A percentile compares a stretch with the other conserved stretches of the same genome.
phyloP scores from a whole-genome alignment of 2,329 filamentous ascomycete species.

The Penicillium sp. region DNA sequence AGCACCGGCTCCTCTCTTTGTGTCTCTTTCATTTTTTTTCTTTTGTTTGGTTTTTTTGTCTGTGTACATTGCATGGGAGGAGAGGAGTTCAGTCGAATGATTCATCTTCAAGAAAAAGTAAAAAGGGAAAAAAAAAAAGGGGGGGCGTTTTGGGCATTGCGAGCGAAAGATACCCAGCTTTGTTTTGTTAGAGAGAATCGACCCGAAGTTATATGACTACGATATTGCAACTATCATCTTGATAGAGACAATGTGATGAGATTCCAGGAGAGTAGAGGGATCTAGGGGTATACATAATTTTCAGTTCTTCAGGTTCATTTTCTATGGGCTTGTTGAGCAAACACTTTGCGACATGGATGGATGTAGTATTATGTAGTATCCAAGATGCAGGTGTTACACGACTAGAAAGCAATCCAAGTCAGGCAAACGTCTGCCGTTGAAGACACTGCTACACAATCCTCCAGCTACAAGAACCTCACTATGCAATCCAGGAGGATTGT shows the following conservation, averaged over 20 bases:
- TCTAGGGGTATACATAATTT: background rate
- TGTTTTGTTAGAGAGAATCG: background rate
- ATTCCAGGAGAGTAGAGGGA: background rate
- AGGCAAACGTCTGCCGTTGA: background rate
- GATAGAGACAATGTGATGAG: background rate
- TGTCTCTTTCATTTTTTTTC: background rate
- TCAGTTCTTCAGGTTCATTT: background rate
- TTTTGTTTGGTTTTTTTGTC: background rate
- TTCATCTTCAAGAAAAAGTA: background rate
- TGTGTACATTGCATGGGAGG: background rate
- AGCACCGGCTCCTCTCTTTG: background rate
- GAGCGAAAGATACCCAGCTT: conserved; percentile 8
- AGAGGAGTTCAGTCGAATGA: background rate
- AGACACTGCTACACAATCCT: background rate
- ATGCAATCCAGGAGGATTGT: background rate
- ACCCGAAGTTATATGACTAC: background rate
- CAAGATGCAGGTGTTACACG: background rate
- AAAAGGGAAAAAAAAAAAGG: background rate
- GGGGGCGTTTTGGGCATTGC: background rate
- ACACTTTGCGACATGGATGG: background rate
- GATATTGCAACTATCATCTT: background rate
- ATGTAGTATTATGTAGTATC: background rate
- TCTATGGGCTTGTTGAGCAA: background rate
- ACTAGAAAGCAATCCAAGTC: background rate
- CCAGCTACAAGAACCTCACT: background rate